phyloP scores from a whole-genome alignment of 202 grass and related monocot genomes.

The Miscanthus sacchariflorus region DNA sequence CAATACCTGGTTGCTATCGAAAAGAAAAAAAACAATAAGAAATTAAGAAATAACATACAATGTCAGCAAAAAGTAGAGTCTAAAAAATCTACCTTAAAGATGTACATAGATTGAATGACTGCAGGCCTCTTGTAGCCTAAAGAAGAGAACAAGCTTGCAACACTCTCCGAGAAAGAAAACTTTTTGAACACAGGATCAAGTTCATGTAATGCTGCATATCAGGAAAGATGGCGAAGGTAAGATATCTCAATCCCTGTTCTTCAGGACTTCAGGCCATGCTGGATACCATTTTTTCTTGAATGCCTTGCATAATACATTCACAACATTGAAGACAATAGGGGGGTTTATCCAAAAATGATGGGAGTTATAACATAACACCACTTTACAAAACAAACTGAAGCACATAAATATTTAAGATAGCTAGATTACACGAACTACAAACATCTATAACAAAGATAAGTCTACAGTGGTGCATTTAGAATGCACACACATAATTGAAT shows the following conservation, averaged over 20 bases:
- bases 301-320: neutral
- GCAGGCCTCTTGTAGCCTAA: constrained; percentile 85
- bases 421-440: neutral
- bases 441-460: neutral
- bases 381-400: neutral
- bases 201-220: constrained; percentile 88
- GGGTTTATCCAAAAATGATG: neutral
- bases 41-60: constrained; percentile 16
- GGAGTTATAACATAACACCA: neutral
- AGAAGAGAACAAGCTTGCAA: constrained; percentile 73
- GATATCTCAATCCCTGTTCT: constrained; percentile 16
- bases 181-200: constrained; percentile 90
- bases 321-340: neutral
- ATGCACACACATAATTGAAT: neutral
- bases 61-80: constrained; percentile 16
- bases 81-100: constrained; percentile 83
- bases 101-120: constrained; percentile 98
- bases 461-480: constrained; percentile 8
- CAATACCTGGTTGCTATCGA: constrained; percentile 94
- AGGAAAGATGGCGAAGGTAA: constrained; percentile 35
- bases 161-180: constrained; percentile 63
- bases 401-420: neutral
- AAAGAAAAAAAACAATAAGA: neutral
- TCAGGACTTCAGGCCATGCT: neutral
- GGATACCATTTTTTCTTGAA: neutral